phyloP scores from a whole-genome alignment of 129 eudicot genomes.

The Pseudognaphalium luteoalbum region DNA sequence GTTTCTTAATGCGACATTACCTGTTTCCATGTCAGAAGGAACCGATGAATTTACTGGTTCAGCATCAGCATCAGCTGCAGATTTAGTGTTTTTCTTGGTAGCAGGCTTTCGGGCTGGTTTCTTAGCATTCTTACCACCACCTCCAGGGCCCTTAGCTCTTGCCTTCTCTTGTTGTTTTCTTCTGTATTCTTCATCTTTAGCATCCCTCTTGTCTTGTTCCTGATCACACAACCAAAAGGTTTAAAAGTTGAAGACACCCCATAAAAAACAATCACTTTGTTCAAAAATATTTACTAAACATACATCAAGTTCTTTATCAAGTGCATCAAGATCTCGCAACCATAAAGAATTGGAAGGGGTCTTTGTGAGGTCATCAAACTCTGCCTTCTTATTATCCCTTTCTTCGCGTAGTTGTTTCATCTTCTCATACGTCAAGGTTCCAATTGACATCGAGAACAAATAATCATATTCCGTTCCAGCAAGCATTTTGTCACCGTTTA shows the following conservation, averaged over 20 bases:
- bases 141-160: too few relatives aligned
- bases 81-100: too few relatives aligned
- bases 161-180: too few relatives aligned
- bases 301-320: slow-evolving; percentile 59
- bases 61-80: too few relatives aligned
- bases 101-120: too few relatives aligned
- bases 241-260: background rate
- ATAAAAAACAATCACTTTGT: background rate
- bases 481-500: slow-evolving; percentile 20
- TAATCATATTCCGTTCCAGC: slow-evolving; percentile 65
- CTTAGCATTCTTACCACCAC: too few relatives aligned
- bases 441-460: slow-evolving; percentile 28
- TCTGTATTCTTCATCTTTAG: too few relatives aligned
- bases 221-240: background rate
- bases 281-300: slow-evolving; percentile 1
- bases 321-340: slow-evolving; percentile 65
- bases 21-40: too few relatives aligned
- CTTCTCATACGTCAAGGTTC: slow-evolving; percentile 46
- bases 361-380: slow-evolving; percentile 48
- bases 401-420: slow-evolving; percentile 49
- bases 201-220: too few relatives aligned
- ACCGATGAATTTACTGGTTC: too few relatives aligned
- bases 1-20: too few relatives aligned
- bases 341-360: slow-evolving; percentile 49
- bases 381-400: slow-evolving; percentile 44